Conservation (phyloP, 2,329 filamentous ascomycete genomes). For the Amesomyces nigricolor region DNA sequence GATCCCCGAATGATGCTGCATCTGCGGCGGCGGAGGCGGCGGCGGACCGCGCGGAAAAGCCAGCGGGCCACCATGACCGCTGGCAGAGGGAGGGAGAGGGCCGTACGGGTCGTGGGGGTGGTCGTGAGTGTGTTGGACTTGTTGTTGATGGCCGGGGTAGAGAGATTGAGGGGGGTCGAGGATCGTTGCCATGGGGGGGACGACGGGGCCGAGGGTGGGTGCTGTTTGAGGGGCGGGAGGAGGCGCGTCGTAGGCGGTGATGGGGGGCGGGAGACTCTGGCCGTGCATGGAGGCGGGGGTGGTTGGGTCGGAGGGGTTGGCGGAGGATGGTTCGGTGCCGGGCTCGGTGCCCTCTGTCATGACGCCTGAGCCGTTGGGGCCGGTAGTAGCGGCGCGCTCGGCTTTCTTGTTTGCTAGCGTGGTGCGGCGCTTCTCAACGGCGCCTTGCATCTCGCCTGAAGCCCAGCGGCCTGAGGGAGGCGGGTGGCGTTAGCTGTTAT, state of each 20-base stretch:
- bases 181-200: too few relatives aligned
- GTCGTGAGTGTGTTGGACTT: too few relatives aligned
- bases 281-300: constrained; percentile 18
- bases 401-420: constrained; percentile 27
- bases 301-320: constrained; percentile 14
- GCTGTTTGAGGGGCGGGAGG: too few relatives aligned
- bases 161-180: too few relatives aligned
- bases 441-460: constrained; percentile 27
- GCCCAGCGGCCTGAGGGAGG: constrained; percentile 24
- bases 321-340: constrained; percentile 2
- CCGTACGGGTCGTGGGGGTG: too few relatives aligned
- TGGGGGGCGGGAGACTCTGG: neutral
- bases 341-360: neutral
- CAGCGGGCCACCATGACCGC: constrained; percentile 1
- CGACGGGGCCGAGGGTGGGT: too few relatives aligned
- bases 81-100: too few relatives aligned
- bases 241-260: too few relatives aligned
- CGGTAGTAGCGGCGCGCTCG: constrained; percentile 17
- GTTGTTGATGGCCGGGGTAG: too few relatives aligned
- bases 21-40: neutral
- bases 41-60: constrained; percentile 14
- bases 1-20: neutral
- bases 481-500: constrained; percentile 9
- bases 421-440: constrained; percentile 26
- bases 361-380: neutral